A percentile compares a stretch with the other conserved stretches of the same genome.
Conservation (phyloP, 805 yeast genomes). For the Pichia sporocuriosa region DNA sequence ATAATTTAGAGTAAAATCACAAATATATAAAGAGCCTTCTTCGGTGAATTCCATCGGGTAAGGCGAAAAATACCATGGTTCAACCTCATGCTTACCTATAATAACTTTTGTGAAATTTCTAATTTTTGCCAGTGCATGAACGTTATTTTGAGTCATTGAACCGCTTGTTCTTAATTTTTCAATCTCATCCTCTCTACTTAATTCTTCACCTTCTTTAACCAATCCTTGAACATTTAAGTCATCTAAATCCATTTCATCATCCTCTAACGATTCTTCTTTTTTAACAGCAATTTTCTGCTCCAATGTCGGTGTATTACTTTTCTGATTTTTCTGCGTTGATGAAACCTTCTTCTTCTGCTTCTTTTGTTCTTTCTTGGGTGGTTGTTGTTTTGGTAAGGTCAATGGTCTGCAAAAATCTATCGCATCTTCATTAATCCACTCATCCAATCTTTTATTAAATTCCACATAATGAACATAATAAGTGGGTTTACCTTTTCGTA, state of each 20-base stretch:
- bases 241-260: conserved; percentile 80
- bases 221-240: conserved; percentile 80
- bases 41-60: conserved; percentile 94
- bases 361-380: conserved; percentile 36
- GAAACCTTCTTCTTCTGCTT: conserved; percentile 35
- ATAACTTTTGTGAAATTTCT: conserved; percentile 73
- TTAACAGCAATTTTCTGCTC: conserved; percentile 7
- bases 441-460: conserved; percentile 93
- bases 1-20: conserved; percentile 84
- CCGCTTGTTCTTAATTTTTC: conserved; percentile 91
- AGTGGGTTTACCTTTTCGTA: conserved; percentile 67
- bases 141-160: conserved; percentile 85
- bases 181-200: conserved; percentile 85
- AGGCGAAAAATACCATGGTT: conserved; percentile 98
- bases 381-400: conserved; percentile 58
- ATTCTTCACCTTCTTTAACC: conserved; percentile 55
- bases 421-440: conserved; percentile 75
- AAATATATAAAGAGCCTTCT: conserved; percentile 72
- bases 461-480: conserved; percentile 93
- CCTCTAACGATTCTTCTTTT: conserved; percentile 18
- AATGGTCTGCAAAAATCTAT: conserved; percentile 69
- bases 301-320: conserved; percentile 14
- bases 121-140: conserved; percentile 82
- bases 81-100: conserved; percentile 86
- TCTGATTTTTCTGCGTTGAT: no score